phyloP scores from a whole-genome alignment of 148 eudicot genomes.

The Camellia sinensis region DNA sequence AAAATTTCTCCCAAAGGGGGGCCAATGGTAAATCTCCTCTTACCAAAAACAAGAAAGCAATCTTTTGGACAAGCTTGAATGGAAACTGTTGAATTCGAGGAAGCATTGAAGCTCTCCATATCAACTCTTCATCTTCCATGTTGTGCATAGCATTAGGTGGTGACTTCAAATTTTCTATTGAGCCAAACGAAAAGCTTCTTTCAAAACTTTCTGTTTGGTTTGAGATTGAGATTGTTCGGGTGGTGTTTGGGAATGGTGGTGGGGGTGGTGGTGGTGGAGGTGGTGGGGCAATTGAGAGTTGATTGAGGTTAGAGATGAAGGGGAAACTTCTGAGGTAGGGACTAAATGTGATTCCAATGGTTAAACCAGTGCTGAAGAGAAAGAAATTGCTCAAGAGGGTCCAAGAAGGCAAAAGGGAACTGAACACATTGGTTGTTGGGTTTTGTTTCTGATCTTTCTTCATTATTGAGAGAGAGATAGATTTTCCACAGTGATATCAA shows the following conservation, averaged over 20 bases:
- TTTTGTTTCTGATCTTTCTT: conserved; percentile 20
- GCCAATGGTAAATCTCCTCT: conserved; percentile 54
- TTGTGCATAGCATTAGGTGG: conserved; percentile 21
- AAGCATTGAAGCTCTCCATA: conserved; percentile 42
- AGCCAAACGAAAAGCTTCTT: background rate
- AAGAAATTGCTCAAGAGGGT: conserved; percentile 36
- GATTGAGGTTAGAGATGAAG: conserved; percentile 1
- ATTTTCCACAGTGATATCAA: too few relatives aligned
- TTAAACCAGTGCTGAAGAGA: conserved; percentile 40
- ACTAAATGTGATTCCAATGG: conserved; percentile 36
- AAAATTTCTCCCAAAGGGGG: conserved; percentile 60
- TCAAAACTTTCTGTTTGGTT: background rate
- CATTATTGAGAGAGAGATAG: conserved; percentile 2
- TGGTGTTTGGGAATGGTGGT: background rate
- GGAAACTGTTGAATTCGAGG: conserved; percentile 20
- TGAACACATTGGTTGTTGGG: conserved; percentile 13
- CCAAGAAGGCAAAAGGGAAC: conserved; percentile 23
- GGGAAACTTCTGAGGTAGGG: conserved; percentile 18
- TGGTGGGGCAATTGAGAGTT: conserved; percentile 7
- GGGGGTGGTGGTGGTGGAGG: background rate
- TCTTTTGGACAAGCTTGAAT: conserved; percentile 28
- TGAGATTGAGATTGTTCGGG: background rate
- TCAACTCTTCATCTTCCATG: conserved; percentile 50
- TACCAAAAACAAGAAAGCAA: conserved; percentile 61
- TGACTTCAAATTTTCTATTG: conserved; percentile 7